Conservation (phyloP, 345 rosid genomes). For the Bruguiera sexangula region DNA sequence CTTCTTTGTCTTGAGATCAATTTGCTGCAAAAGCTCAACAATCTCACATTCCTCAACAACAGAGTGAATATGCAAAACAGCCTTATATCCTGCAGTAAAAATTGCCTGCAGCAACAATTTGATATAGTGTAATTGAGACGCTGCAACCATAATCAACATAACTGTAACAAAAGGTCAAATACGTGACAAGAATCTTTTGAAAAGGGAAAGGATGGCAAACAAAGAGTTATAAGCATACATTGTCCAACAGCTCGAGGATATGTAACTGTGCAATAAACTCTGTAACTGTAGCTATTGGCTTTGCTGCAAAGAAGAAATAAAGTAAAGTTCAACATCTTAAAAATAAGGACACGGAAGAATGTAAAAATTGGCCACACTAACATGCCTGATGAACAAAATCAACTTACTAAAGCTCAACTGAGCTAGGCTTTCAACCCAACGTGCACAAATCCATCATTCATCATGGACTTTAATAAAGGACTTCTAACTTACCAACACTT, state of each 20-base stretch:
- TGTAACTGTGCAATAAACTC: slow-evolving; percentile 88
- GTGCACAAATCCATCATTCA: neutral
- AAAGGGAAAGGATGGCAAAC: neutral
- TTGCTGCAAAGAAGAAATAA: slow-evolving; percentile 49
- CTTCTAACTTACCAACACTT: slow-evolving; percentile 56
- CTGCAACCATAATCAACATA: neutral
- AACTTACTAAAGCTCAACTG: neutral
- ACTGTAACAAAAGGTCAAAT: neutral
- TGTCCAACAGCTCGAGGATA: slow-evolving; percentile 87
- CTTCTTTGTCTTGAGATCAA: slow-evolving; percentile 80
- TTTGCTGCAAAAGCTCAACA: slow-evolving; percentile 70
- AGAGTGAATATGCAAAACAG: slow-evolving; percentile 86
- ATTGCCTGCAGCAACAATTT: slow-evolving; percentile 55
- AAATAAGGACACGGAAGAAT: neutral
- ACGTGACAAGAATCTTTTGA: neutral
- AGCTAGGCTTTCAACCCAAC: neutral
- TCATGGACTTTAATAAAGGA: neutral
- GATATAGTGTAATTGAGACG: neutral
- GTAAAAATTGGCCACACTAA: neutral
- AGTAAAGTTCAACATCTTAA: slow-evolving; percentile 1
- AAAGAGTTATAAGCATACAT: slow-evolving; percentile 40
- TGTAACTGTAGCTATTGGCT: slow-evolving; percentile 60
- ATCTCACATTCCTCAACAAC: slow-evolving; percentile 97
- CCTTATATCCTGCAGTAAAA: slow-evolving; percentile 96
- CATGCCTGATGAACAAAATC: neutral